Evolutionary conservation across 2,329 filamentous ascomycete genomes (phyloP), one percentile per base, ranked within the genome.

Genomic region (Stemphylium lycopersici): DNA sequence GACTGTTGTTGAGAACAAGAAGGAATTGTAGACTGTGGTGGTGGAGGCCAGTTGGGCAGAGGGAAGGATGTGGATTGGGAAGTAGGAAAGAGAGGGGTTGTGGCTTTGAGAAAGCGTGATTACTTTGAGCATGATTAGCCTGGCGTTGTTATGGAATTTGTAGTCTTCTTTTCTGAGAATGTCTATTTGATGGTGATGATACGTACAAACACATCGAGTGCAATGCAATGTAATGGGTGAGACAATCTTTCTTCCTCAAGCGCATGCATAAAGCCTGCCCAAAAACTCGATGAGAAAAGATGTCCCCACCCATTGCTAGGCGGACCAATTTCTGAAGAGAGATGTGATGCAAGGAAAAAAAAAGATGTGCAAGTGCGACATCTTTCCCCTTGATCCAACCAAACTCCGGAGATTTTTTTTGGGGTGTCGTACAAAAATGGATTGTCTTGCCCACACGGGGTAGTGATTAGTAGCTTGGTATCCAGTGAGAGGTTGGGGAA

Each of bases 201-300:
- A 29, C 11, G 10, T 29, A 11, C 26, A 11, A 29, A 8, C 2
- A 29, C 11, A 29, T 8, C 26, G 26, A 20, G n/a, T n/a, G n/a
- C n/a, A n/a, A n/a, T n/a, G n/a, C 6, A 6, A 24, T 6, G 5
- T 24, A 24, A 24, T 6, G 22, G 6, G 6, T 7, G 22, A 36
- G 39, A 43, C 41, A 34, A 18, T 55, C 60, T 54, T 65, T 65
- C 71, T 61, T 74, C 72, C 64, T 74, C 69, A 58, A 71, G 58
- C 53, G 52, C 59, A 61, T 56, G 60, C 72, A 45, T 63, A 29
- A 54, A 67, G 72, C 68, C 61, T 61, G 44, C 37, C 3, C 26
- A 37, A 34, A 47, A 24, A 51, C 60, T 63, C 61, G 64, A 74
- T 72, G 72, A 75, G 72, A 74, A 75, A 75, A 72, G 68, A 63